Base-by-base conservation (phyloP, 176 grass and related monocot genomes). In the Thinopyrum elongatum region DNA sequence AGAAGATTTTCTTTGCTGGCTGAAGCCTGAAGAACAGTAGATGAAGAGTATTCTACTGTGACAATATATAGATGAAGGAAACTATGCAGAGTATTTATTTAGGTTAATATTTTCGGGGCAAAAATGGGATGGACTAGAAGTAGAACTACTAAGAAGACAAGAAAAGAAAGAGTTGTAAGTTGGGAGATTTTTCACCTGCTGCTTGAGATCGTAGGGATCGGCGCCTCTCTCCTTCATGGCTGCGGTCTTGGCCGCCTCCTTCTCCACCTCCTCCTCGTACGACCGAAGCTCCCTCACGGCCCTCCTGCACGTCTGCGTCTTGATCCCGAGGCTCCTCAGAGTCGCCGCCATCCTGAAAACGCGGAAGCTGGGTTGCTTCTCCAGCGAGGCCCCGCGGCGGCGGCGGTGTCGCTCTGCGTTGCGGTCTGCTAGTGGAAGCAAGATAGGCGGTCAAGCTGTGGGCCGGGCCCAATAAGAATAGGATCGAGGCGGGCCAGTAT, bases 201-300 rank as follows among this genome's bases (percentile, higher is more conserved):
- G 93, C 72, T 98, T 95, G 79, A 95, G 93, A 71, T 98, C 93
- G 85, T 95, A 89, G 21, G 87, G 89, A 71, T 98, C 93, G 59
- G 93, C 93, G 23, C 89, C 74, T 74, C 84, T 90, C 78, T 94
- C 93, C 85, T 92, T 95, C 93, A 98, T 95, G 68, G 79, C 91
- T 59, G 90, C 88, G 58, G 91, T 92, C 79, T 94, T 98, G 28
- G 93, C 90, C 7, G 91, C 90, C 85, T 98, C 96, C 84, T 83
- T 90, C 78, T 93, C 84, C 21, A 92, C 95, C 59, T 95, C 93
- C 81, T 98, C 82, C 88, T 98, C 91, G 59, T 95, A 98, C 10
- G 86, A 98, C 23, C 80, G 88, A 22, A 94, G 87, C 91, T 98
- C 93, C 88, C 89, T 98, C 13, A 87, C 58, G 73, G 88, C 86